Base-by-base conservation (phyloP, 1,139 yeast species). In the Kluyveromyces sp. region DNA sequence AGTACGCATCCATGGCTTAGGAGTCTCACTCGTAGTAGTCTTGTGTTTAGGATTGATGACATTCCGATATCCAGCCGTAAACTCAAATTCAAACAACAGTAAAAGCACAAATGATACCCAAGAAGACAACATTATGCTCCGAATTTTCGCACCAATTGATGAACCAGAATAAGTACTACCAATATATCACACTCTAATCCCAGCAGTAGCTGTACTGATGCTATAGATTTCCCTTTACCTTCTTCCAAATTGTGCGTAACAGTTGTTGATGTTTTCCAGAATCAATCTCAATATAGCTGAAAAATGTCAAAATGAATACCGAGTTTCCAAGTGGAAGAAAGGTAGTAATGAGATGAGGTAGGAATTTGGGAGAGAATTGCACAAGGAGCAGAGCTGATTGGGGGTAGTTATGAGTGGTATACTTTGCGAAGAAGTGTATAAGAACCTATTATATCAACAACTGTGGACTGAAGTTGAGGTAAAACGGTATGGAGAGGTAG, bases 1-100 rank as follows among this genome's bases (percentile, higher is more conserved):
- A 0, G 95, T 86, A 59, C 95, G 75, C 8, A 76, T 50, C 96
- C 96, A 88, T 4, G 89, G 82, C 45, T 71, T 70, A 7, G 79
- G 81, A 0, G 68, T 57, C 35, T 68, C 72, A 7, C 72, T 53
- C 1, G 70, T 58, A 1, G 69, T 65, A 6, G 57, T 51, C 39
- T 55, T 56, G 25, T 60, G 60, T 42, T 53, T 56, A 34, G 67
- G 67, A 30, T 53, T 56, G 35, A 57, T 50, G 6, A 54, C 63
- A 21, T 56, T 50, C 42, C 59, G 59, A 40, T 50, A 58, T 32
- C 61, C 61, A n/a, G 21, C 21, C 21, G 21, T 15, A 15, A 39
- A n/a, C 28, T 42, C 55, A 21, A 29, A 34, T 45, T 49, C 52
- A 21, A 45, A 45, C 35, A 15, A 46, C 37, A 26, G 47, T 37